Base-by-base conservation (phyloP, 2,329 filamentous ascomycete species). In the Neurospora sp. region DNA sequence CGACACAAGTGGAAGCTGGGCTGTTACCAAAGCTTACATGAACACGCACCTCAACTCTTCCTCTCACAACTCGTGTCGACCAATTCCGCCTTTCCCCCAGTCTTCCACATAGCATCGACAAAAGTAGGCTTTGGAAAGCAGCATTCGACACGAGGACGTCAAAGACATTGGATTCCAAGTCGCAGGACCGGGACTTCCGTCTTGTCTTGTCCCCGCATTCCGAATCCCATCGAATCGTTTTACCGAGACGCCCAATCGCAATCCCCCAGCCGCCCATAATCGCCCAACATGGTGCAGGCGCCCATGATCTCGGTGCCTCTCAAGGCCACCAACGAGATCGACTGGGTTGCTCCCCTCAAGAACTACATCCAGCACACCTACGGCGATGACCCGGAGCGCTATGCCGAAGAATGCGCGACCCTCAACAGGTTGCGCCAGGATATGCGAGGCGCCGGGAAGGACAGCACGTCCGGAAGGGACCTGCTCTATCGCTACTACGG, bases 401-500 rank as follows among this genome's bases (percentile, higher is more conserved):
- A 99, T 84, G 88, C 90, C 68, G 93, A 98, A 81, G 96, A 99
- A 86, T 98, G 96, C 83, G 90, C 89, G 58, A 97, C 93, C 43
- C 88, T 99, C 80, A 97, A 98, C 82, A 90, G 96, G 66, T 84
- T 99, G 81, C 90, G 96, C 76, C 96, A 99, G 87, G 96, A 99
- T 79, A 97, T 99, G 93, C 89, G 96, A 78, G 96, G 96, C 40
- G 96, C 96, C 39, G 95, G 96, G 28, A 97, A 96, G 81, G 96
- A 99, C 79, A 98, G 93, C 81, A 96, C 93, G 28, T 92, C 94
- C 6, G 96, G 96, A 67, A 85, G 96, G 77, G 96, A 99, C 80
- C 85, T 99, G 78, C 84, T 99, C 68, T 99, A 99, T 80, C 88
- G 96, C 79, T 99, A 99, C 82, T 99, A 99, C 79, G 96, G 95